Percentiles rank a stretch among this genome's conserved stretches.
These are phyloP conservation scores for Nicotiana obtusifolia DNA, from an alignment of 257 asterid genomes.

Conservation along the genomic window DNA sequence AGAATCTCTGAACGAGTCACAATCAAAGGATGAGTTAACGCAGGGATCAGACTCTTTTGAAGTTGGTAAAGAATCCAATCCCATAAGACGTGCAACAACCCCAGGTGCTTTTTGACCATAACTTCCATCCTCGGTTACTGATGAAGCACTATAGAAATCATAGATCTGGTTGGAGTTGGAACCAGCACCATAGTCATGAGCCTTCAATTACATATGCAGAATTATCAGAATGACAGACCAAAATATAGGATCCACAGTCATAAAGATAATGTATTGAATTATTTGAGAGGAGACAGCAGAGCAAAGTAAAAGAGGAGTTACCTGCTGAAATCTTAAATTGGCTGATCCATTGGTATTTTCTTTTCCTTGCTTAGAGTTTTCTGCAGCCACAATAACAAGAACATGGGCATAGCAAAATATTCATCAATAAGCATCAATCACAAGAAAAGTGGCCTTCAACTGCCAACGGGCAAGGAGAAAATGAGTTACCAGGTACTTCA, in stretches of 20 bases:
- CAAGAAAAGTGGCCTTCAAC: conserved; percentile 3
- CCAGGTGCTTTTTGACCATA: conserved; percentile 71
- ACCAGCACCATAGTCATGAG: conserved; percentile 42
- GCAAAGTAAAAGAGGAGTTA: conserved; percentile 19
- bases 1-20: conserved; percentile 59
- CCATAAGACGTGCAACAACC: conserved; percentile 99
- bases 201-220: conserved; percentile 36
- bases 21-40: conserved; percentile 36
- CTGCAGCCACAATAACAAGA: conserved; percentile 33
- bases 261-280: conserved; percentile 1
- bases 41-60: conserved; percentile 47
- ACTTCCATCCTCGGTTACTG: conserved; percentile 52
- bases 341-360: conserved; percentile 43
- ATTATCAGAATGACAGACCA: conserved; percentile 6
- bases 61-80: conserved; percentile 78
- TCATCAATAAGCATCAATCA: conserved; percentile 10
- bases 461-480: not conserved
- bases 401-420: conserved; percentile 9
- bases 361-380: conserved; percentile 55
- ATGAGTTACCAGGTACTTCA: conserved; percentile 58
- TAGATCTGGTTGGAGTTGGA: conserved; percentile 26
- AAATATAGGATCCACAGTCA: conserved; percentile 2
- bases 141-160: conserved; percentile 50
- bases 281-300: conserved; percentile 3
- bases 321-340: conserved; percentile 53